phyloP scores from a whole-genome alignment of 352 stramenopile species.

The Globisporangium camurandrum region DNA sequence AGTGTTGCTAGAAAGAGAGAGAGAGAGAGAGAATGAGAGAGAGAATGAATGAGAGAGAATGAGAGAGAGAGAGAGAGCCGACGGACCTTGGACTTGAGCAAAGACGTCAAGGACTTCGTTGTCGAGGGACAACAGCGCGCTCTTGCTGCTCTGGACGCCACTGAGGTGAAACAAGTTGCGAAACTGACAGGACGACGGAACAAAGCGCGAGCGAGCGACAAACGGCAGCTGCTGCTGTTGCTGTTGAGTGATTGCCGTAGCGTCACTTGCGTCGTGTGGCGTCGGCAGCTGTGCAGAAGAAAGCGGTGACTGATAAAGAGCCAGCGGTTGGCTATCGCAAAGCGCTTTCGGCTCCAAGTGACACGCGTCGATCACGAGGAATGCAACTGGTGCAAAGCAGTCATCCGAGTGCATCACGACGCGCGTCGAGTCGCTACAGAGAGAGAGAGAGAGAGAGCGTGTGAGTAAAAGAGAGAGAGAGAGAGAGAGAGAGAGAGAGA shows the following conservation, averaged over 20 bases:
- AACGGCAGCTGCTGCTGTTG: slow-evolving; percentile 11
- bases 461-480: not conserved
- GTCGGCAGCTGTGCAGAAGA: slow-evolving; percentile 26
- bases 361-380: slow-evolving; percentile 88
- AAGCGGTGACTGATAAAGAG: no score
- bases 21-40: not conserved
- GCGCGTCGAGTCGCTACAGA: slow-evolving; percentile 87
- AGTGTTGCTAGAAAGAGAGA: not conserved
- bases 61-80: not conserved
- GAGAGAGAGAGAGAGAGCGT: not conserved
- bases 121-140: slow-evolving; percentile 29
- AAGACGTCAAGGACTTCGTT: slow-evolving; percentile 65
- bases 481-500: not conserved
- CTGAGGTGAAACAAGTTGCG: slow-evolving; percentile 62
- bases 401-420: slow-evolving; percentile 91
- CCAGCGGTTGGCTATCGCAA: slow-evolving; percentile 23
- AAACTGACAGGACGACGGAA: slow-evolving; percentile 31
- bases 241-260: not conserved
- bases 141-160: slow-evolving; percentile 43
- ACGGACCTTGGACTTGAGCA: slow-evolving; percentile 20
- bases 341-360: slow-evolving; percentile 86
- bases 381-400: slow-evolving; percentile 88
- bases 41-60: no score
- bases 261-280: not conserved
- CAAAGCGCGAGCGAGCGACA: slow-evolving; percentile 10